Conservation (phyloP, 768 basidiomycete genomes). For the Agaricus sinodeliciosus region DNA sequence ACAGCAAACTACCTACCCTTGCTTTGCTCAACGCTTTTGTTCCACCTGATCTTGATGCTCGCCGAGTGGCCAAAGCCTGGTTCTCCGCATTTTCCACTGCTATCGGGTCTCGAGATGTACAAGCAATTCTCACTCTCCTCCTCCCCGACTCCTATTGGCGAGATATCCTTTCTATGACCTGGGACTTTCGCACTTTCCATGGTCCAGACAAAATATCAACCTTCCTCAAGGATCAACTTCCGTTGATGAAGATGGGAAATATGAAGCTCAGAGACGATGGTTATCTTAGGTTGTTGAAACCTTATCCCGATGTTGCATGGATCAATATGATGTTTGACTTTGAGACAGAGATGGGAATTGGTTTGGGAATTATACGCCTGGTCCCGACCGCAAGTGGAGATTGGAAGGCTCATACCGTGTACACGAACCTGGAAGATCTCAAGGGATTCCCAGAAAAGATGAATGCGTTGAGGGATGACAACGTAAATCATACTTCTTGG, state of each 20-base stretch:
- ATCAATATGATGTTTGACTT: conserved; percentile 42
- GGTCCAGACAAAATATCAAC: conserved; percentile 25
- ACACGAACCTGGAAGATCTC: conserved; percentile 44
- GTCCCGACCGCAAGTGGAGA: conserved; percentile 24
- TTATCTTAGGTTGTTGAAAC: neutral
- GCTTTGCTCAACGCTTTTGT: conserved; percentile 18
- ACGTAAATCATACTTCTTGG: conserved; percentile 46
- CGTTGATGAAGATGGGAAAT: conserved; percentile 21
- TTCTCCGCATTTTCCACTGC: conserved; percentile 17
- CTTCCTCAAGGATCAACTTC: conserved; percentile 34
- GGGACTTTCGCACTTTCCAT: conserved; percentile 44
- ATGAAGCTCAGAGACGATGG: conserved; percentile 20
- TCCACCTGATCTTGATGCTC: conserved; percentile 17
- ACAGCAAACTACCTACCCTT: conserved; percentile 21
- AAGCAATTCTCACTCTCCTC: conserved; percentile 15
- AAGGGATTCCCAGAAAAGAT: conserved; percentile 35
- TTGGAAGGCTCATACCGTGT: conserved; percentile 50
- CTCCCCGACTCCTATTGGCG: conserved; percentile 33
- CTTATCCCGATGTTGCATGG: conserved; percentile 34
- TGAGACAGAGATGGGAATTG: conserved; percentile 32
- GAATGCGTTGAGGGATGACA: conserved; percentile 30
- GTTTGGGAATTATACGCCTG: conserved; percentile 38
- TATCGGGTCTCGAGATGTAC: conserved; percentile 12
- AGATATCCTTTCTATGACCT: conserved; percentile 46
- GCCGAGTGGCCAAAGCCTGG: conserved; percentile 20